Evolutionary conservation across 2,329 filamentous ascomycete genomes (phyloP).

Genomic region (Colletotrichum sp.): DNA sequence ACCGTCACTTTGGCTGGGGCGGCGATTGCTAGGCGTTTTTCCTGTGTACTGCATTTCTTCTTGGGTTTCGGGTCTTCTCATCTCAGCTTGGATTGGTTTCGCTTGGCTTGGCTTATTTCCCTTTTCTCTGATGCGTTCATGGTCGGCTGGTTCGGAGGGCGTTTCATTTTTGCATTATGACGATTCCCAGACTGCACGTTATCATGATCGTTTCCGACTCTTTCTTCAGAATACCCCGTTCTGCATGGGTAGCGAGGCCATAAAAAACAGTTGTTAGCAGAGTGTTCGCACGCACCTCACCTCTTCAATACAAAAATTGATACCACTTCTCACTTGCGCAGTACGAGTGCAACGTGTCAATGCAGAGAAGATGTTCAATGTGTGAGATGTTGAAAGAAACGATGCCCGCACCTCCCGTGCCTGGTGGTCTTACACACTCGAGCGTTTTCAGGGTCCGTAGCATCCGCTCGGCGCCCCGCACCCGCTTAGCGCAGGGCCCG

Average conservation of each 20-base stretch:
- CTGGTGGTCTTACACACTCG: neutral
- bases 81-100: neutral
- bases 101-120: neutral
- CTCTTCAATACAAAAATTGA: neutral
- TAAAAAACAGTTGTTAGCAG: neutral
- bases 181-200: constrained; percentile 15
- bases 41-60: neutral
- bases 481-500: neutral
- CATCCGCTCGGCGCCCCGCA: neutral
- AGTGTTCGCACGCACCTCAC: neutral
- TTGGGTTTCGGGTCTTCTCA: neutral
- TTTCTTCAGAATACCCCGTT: neutral
- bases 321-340: neutral
- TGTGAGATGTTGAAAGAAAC: neutral
- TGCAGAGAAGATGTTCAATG: neutral
- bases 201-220: neutral
- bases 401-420: neutral
- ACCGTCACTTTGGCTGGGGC: constrained; percentile 61
- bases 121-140: neutral
- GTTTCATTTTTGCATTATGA: neutral
- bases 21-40: constrained; percentile 24
- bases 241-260: constrained; percentile 14
- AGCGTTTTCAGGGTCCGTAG: neutral
- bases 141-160: neutral
- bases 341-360: neutral